phyloP scores from a whole-genome alignment of 768 basidiomycete species.

The Lentinula boryana region DNA sequence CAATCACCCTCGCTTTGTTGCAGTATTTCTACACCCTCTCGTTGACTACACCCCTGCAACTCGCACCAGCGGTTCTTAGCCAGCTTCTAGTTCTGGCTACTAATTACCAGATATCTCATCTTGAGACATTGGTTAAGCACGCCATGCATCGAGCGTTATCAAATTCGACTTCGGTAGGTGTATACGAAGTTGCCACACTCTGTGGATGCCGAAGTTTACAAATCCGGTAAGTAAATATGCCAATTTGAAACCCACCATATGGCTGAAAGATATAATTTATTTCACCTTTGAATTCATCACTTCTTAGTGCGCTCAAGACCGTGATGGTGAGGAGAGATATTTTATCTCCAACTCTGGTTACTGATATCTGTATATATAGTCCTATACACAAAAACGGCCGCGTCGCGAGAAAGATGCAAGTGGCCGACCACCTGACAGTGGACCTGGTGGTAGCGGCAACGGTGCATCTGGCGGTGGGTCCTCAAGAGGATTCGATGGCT shows the following conservation, averaged over 20 bases:
- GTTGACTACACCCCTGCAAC: conserved; percentile 86
- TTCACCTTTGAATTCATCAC: conserved; percentile 8
- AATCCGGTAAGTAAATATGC: conserved; percentile 56
- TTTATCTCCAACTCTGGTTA: neutral
- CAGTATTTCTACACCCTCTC: conserved; percentile 92
- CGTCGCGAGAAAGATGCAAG: conserved; percentile 42
- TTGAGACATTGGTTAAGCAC: conserved; percentile 81
- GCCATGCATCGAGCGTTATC: conserved; percentile 88
- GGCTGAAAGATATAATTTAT: neutral
- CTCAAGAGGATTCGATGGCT: conserved; percentile 21
- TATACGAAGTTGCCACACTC: conserved; percentile 93
- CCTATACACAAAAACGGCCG: conserved; percentile 76
- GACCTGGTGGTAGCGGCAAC: conserved; percentile 27
- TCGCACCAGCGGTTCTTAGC: conserved; percentile 83
- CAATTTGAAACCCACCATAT: conserved; percentile 11
- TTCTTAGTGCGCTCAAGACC: conserved; percentile 64
- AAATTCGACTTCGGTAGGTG: conserved; percentile 80
- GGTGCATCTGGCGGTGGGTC: conserved; percentile 21
- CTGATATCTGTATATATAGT: conserved; percentile 31
- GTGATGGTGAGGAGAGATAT: conserved; percentile 56
- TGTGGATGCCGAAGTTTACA: conserved; percentile 86
- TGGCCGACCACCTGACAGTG: conserved; percentile 24
- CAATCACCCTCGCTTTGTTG: conserved; percentile 80
- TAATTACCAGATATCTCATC: conserved; percentile 73
- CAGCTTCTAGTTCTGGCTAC: conserved; percentile 80